Evolutionary conservation across 768 basidiomycete genomes (phyloP), one percentile per base, ranked within the genome.

Genomic region (Naganishia randhawae): DNA sequence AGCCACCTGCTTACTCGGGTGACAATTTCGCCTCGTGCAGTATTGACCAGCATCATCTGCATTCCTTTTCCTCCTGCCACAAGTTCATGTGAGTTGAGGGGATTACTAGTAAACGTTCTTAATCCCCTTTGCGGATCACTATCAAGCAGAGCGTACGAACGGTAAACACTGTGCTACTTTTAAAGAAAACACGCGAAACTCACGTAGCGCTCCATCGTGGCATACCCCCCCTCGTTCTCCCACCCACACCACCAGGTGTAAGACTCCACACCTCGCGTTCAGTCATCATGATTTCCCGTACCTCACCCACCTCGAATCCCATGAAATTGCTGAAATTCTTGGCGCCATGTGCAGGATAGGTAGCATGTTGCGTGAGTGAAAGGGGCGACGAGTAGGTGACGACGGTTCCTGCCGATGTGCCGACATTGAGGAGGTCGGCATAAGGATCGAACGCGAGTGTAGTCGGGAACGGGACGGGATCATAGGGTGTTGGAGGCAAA

Each of bases 361-460:
- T 71, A 19, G 78, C 75, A 70, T 79, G 76, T 6, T 75, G 66
- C 1, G 73, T 67, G 54, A 80, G 72, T 0, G 74, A 50, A 25
- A 71, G 69, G 19, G 75, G 79, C 84, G 80, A 90, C 39, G 74
- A 86, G 76, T 87, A 85, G 1, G 89, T 88, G 45, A 84, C 77
- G 69, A 96, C 84, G 66, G 82, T 82, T 3, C 95, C 94, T 32
- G 85, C 81, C 67, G 86, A 85, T 10, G 85, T 84, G 33, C 93
- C 94, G 53, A 88, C 83, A 92, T 93, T 96, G 39, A 99, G 82
- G 7, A 88, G 86, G 78, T 97, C 93, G 0, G 91, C 90, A 25
- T 89, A 87, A 9, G 92, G 89, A 80, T 99, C 95, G 77, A 98
- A 94, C 0, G 88, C 85, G 66, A 96, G 83, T 0, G 91, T 85